Conservation (phyloP, 2,329 filamentous ascomycete genomes). For the Cladosporium cucumerinum region DNA sequence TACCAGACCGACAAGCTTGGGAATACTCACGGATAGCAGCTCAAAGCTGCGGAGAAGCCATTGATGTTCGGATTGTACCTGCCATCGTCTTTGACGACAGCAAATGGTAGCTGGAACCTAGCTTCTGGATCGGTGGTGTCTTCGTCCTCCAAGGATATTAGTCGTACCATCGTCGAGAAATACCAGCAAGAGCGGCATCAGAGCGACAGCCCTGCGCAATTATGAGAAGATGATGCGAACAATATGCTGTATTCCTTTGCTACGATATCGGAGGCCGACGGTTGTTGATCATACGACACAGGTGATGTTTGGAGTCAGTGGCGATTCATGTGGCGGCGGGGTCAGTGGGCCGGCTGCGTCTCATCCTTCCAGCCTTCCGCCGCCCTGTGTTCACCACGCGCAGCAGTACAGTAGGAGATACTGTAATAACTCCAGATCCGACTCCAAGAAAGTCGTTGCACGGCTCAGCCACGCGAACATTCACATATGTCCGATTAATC, state of each 20-base stretch:
- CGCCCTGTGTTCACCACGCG: background rate
- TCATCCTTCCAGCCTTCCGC: background rate
- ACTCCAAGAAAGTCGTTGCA: background rate
- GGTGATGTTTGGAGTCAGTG: background rate
- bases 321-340: background rate
- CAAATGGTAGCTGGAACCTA: slow-evolving; percentile 8
- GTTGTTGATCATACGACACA: slow-evolving; percentile 12
- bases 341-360: background rate
- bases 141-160: slow-evolving; percentile 16
- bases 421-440: background rate
- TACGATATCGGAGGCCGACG: slow-evolving; percentile 14
- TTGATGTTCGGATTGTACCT: slow-evolving; percentile 53
- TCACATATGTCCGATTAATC: background rate
- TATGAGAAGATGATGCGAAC: background rate
- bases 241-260: background rate
- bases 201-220: slow-evolving; percentile 4
- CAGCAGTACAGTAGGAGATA: background rate
- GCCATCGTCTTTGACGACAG: slow-evolving; percentile 22
- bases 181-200: slow-evolving; percentile 14
- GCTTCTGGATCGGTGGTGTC: slow-evolving; percentile 12
- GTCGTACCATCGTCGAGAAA: slow-evolving; percentile 12
- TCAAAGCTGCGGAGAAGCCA: slow-evolving; percentile 59
- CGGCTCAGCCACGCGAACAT: background rate
- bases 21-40: slow-evolving; percentile 61
- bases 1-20: background rate